Evolutionary conservation across 441 rosid genomes (phyloP), one percentile per base, ranked within the genome.

Genomic region (Brassica hybrid): DNA sequence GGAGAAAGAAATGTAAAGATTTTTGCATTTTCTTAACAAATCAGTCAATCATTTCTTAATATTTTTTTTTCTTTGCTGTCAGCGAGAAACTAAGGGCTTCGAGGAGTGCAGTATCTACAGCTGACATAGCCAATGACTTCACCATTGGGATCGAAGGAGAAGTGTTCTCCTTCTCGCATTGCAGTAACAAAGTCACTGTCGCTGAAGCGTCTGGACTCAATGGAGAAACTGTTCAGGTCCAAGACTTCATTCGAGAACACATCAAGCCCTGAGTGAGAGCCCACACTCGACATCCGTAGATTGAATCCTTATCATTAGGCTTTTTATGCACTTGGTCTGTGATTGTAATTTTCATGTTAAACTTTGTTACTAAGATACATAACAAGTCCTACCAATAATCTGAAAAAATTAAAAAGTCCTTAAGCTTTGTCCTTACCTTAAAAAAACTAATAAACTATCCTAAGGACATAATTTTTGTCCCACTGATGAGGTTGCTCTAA

Each of bases 171-270:
- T 19, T 19, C 21, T 19, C 21, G 21, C 21, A 48, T 48, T 48
- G 54, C 54, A 4, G 54, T 48, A 48, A 48, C 54, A 48, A 48
- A 48, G 54, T 48, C 54, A 48, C 54, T 5, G 17, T 48, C 54
- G 54, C 54, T 13, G 54, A 48, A 48, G 54, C 54, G n/a, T 48
- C 54, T 48, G 54, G 54, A 48, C 54, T 48, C 54, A 48, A 48
- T 48, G 54, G 54, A 48, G 54, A 48, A 48, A 48, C 54, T n/a
- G 16, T 48, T 48, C 54, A 48, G 17, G 17, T 48, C 54, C 54
- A 48, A 48, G 54, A 48, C 54, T 48, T 48, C 54, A 48, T 48
- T 48, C 17, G 54, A 48, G 54, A 48, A 48, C 5, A 48, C 17
- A 48, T 48, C 17, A 48, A 48, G 6, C 54, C 54, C 54, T 48